Conservation (phyloP, 225 moss, liverwort and hornwort species). For the Physcomitrellopsis africana region DNA sequence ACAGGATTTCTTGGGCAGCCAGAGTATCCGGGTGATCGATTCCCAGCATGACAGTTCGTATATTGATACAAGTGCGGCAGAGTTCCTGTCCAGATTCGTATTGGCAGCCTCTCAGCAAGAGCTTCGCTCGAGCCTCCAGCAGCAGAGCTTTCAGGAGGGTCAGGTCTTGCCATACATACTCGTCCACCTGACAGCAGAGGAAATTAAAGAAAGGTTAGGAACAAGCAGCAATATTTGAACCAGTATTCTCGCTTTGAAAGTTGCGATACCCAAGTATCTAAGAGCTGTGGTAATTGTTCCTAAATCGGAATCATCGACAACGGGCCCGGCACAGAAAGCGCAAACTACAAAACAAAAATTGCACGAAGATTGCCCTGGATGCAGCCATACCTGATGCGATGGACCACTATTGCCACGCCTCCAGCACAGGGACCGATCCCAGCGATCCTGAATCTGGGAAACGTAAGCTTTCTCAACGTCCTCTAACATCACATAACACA, state of each 20-base stretch:
- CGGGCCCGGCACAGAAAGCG: no score
- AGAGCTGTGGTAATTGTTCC: no score
- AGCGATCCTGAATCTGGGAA: slow-evolving; percentile 47
- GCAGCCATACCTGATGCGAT: slow-evolving; percentile 25
- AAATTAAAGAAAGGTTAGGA: not conserved
- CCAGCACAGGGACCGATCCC: slow-evolving; percentile 51
- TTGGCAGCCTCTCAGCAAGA: slow-evolving; percentile 49
- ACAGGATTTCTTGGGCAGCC: slow-evolving; percentile 53
- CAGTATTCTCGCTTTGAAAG: no score
- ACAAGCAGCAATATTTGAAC: no score
- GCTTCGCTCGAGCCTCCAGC: slow-evolving; percentile 52
- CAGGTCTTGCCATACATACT: slow-evolving; percentile 58
- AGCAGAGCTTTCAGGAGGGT: slow-evolving; percentile 56
- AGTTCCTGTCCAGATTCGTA: slow-evolving; percentile 52
- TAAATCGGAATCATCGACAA: not conserved
- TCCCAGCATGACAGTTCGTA: slow-evolving; percentile 61
- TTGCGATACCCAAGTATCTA: no score
- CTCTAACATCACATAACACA: slow-evolving; percentile 48
- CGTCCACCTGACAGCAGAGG: slow-evolving; percentile 41
- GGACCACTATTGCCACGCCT: slow-evolving; percentile 22
- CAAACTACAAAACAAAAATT: not conserved
- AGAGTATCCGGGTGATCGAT: slow-evolving; percentile 45
- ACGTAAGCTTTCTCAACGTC: slow-evolving; percentile 57
- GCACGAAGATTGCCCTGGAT: not conserved
- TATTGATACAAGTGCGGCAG: slow-evolving; percentile 55